Percentiles rank a stretch among this genome's conserved stretches.
Evolutionary conservation across 169 alveolate genomes (phyloP).

Genomic region (Plasmodium cynomolgi): DNA sequence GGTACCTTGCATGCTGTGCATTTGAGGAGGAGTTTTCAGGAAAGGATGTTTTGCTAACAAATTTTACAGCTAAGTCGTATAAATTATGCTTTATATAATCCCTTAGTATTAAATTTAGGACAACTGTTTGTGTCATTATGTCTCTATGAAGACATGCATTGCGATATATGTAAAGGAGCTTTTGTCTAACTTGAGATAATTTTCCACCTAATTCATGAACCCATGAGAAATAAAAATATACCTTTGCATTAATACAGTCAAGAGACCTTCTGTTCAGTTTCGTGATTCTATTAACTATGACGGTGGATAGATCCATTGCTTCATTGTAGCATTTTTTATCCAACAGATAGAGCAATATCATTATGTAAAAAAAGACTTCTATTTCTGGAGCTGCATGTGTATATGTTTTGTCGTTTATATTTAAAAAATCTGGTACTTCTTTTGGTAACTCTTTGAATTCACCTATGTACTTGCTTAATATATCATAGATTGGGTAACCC

Average conservation of each 20-base stretch:
- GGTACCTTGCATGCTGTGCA: slow-evolving; percentile 95
- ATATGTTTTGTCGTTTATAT: slow-evolving; percentile 48
- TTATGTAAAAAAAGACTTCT: slow-evolving; percentile 43
- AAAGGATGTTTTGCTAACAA: slow-evolving; percentile 83
- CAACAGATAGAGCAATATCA: slow-evolving; percentile 20
- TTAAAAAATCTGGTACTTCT: slow-evolving; percentile 4
- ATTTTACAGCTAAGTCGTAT: slow-evolving; percentile 81
- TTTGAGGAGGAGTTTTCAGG: slow-evolving; percentile 93
- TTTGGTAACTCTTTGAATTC: background rate
- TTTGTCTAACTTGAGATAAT: slow-evolving; percentile 82
- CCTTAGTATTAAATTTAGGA: slow-evolving; percentile 91
- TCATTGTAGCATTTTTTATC: slow-evolving; percentile 55
- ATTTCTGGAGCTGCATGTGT: slow-evolving; percentile 27
- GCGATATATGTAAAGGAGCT: slow-evolving; percentile 84
- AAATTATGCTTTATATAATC: slow-evolving; percentile 88
- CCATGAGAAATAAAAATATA: slow-evolving; percentile 88
- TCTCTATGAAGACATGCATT: slow-evolving; percentile 90
- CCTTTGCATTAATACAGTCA: slow-evolving; percentile 87
- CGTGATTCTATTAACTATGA: slow-evolving; percentile 76
- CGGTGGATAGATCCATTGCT: slow-evolving; percentile 80
- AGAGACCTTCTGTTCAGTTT: slow-evolving; percentile 82
- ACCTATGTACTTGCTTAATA: slow-evolving; percentile 38
- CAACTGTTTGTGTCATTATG: slow-evolving; percentile 92
- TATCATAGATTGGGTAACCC: slow-evolving; percentile 35
- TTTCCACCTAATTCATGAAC: slow-evolving; percentile 89